Evolutionary conservation across 1,139 yeast species (phyloP).

Genomic region (Taiozyma sp.): DNA sequence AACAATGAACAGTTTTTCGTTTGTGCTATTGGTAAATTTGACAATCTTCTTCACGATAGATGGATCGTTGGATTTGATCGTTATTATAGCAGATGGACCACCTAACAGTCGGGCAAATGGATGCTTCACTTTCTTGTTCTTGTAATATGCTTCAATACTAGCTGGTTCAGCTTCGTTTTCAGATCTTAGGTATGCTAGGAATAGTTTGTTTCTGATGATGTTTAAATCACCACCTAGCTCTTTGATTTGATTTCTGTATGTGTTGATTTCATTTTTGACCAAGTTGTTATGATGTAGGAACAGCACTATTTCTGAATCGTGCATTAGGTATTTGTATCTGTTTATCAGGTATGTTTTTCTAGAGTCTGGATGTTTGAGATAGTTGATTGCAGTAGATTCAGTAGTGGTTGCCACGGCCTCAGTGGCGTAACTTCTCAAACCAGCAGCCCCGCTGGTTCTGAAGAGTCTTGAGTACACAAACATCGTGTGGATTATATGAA

Average conservation of each 20-base stretch:
- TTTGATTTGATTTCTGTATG: conserved; percentile 55
- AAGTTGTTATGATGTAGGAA: conserved; percentile 84
- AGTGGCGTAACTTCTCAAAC: conserved; percentile 15
- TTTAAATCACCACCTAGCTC: conserved; percentile 64
- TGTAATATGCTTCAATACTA: conserved; percentile 44
- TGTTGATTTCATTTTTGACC: conserved; percentile 60
- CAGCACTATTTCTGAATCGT: conserved; percentile 61
- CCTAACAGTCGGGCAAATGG: conserved; percentile 65
- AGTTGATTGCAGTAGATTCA: conserved; percentile 25
- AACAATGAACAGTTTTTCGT: conserved; percentile 71
- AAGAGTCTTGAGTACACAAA: conserved; percentile 1
- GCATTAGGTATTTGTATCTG: conserved; percentile 67
- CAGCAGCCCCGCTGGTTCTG: neutral
- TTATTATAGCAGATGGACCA: conserved; percentile 87
- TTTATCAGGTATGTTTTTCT: conserved; percentile 86
- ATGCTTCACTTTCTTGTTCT: conserved; percentile 44
- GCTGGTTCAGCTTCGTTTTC: conserved; percentile 74
- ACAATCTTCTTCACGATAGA: conserved; percentile 54
- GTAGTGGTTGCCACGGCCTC: conserved; percentile 3
- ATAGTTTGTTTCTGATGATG: conserved; percentile 62
- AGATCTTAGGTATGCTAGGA: conserved; percentile 74
- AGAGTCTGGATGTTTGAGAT: conserved; percentile 30
- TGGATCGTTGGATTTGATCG: conserved; percentile 72
- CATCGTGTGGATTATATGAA: neutral
- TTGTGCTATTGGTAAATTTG: conserved; percentile 54